Percentiles rank a stretch among this genome's conserved stretches.
Conservation (phyloP, 306 rosid species). For the Rosa chinensis region DNA sequence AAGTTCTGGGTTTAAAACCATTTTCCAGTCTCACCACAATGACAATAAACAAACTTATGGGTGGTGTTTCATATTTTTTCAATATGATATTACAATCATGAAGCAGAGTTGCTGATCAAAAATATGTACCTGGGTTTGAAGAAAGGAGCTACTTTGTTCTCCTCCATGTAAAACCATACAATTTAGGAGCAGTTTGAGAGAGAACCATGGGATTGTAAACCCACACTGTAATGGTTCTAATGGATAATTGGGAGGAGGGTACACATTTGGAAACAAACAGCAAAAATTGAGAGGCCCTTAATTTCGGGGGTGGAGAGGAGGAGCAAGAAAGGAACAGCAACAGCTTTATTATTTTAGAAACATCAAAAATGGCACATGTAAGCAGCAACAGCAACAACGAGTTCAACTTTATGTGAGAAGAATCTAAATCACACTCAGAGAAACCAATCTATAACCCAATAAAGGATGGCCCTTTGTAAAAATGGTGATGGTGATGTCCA, state of each 20-base stretch:
- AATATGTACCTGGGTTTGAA: constrained; percentile 44
- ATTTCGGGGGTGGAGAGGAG: constrained; percentile 23
- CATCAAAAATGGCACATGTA: constrained; percentile 41
- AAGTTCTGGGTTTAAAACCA: constrained; percentile 27
- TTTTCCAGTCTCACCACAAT: not conserved
- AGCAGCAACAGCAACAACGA: not conserved
- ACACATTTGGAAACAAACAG: not conserved
- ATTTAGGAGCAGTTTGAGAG: constrained; percentile 30
- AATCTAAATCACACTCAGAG: constrained; percentile 33
- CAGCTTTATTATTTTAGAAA: constrained; percentile 12
- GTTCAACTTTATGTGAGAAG: constrained; percentile 19
- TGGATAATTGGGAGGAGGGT: constrained; percentile 18
- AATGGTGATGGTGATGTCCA: constrained; percentile 36
- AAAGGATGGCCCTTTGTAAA: constrained; percentile 33
- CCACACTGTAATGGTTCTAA: constrained; percentile 35
- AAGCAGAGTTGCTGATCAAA: not conserved
- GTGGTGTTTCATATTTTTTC: not conserved
- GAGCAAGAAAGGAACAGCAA: constrained; percentile 38
- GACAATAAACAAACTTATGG: not conserved
- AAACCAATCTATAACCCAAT: constrained; percentile 33
- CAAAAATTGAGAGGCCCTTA: constrained; percentile 5
- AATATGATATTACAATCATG: constrained; percentile 5
- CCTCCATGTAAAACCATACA: constrained; percentile 33
- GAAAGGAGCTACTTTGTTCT: constrained; percentile 32
- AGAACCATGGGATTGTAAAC: constrained; percentile 18